phyloP scores from a whole-genome alignment of 164 flowering plant species.

The Protea cynaroides region DNA sequence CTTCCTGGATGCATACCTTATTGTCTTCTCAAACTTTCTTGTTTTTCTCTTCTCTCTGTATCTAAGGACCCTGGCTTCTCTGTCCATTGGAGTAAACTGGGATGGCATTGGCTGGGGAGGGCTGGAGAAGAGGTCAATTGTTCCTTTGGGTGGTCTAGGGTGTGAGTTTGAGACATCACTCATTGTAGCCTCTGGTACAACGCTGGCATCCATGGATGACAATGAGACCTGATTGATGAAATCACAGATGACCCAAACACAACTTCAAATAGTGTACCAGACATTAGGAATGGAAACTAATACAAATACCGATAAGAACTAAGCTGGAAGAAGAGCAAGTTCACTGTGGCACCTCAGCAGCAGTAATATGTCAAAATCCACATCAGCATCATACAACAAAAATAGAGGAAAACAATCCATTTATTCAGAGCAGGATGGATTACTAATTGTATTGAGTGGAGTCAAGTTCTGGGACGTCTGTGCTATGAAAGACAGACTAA shows the following conservation, averaged over 20 bases:
- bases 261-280: background rate
- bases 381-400: too few species aligned
- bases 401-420: too few species aligned
- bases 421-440: too few species aligned
- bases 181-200: conserved; percentile 62
- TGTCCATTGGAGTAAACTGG: conserved; percentile 56
- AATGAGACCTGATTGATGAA: conserved; percentile 23
- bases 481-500: too few species aligned
- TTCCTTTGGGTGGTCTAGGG: conserved; percentile 50
- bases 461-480: too few species aligned
- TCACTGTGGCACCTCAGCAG: too few species aligned
- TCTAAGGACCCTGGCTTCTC: conserved; percentile 81
- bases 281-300: conserved; percentile 3
- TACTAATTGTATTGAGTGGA: too few species aligned
- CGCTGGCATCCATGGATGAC: conserved; percentile 60
- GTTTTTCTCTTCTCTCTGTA: conserved; percentile 84
- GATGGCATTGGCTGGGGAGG: conserved; percentile 41
- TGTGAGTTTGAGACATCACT: conserved; percentile 45
- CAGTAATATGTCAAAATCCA: too few species aligned
- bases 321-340: too few species aligned
- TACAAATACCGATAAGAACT: background rate
- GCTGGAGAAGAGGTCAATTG: conserved; percentile 59
- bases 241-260: background rate
- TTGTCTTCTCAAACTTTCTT: conserved; percentile 88
- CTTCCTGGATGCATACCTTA: conserved; percentile 91